These are phyloP conservation scores for Yamadazyma sp. DNA, from an alignment of 805 yeast genomes.

Conservation along the genomic window DNA sequence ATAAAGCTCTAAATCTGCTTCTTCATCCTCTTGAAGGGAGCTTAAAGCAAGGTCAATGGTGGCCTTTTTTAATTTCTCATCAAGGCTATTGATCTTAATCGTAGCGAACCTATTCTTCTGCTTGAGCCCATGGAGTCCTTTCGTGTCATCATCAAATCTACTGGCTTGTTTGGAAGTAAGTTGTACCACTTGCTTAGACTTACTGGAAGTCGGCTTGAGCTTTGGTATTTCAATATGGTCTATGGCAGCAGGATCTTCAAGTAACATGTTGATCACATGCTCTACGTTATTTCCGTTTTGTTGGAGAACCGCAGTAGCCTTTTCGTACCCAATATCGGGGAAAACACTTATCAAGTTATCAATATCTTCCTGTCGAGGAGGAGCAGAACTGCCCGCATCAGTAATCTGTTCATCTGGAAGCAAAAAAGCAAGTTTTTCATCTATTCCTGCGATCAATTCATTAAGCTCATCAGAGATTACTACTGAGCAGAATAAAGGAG, in stretches of 20 bases:
- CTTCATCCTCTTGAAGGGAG: slow-evolving; percentile 69
- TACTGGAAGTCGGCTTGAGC: background rate
- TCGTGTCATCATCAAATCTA: slow-evolving; percentile 8
- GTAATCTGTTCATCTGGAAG: slow-evolving; percentile 1
- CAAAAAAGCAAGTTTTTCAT: slow-evolving; percentile 51
- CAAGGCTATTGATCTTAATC: slow-evolving; percentile 5
- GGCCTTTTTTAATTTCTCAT: slow-evolving; percentile 45
- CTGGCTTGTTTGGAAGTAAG: background rate
- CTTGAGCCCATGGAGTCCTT: background rate
- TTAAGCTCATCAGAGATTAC: slow-evolving; percentile 49
- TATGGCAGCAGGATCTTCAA: slow-evolving; percentile 59
- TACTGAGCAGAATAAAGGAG: slow-evolving; percentile 58
- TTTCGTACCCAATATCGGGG: slow-evolving; percentile 54
- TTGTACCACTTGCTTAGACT: background rate
- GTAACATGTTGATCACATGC: slow-evolving; percentile 51
- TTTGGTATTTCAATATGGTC: slow-evolving; percentile 22
- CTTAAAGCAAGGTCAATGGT: slow-evolving; percentile 61
- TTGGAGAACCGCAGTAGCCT: slow-evolving; percentile 52
- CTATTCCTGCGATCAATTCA: slow-evolving; percentile 50
- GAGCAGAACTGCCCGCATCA: background rate
- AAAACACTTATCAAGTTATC: slow-evolving; percentile 40
- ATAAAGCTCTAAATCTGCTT: slow-evolving; percentile 70
- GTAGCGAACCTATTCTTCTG: slow-evolving; percentile 5
- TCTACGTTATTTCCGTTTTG: slow-evolving; percentile 55
- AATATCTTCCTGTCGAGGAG: slow-evolving; percentile 9